Base-by-base conservation (phyloP, 495 filamentous ascomycete genomes). In the Oleoguttula mirabilis region DNA sequence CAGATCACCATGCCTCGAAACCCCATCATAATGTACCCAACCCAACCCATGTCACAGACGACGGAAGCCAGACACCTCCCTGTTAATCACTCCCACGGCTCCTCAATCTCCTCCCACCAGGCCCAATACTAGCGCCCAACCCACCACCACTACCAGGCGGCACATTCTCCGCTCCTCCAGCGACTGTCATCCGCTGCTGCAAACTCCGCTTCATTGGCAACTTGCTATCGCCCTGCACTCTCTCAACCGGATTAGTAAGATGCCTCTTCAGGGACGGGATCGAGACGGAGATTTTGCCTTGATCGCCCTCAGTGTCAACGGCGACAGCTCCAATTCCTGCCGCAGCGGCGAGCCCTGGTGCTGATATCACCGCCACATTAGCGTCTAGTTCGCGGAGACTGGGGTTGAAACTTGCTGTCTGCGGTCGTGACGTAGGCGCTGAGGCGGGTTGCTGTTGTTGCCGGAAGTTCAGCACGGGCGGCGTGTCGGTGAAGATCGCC, bases 381-480 rank as follows among this genome's bases (percentile, higher is more conserved):
- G 57, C 50, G 32, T 65, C 62, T 15, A 64, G 47, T 46, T 65
- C 62, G 27, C 59, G 47, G 2, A 65, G 55, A 34, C 55, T 31
- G 33, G 28, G 38, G 30, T 37, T n/a, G 17, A 23, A 33, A 41
- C 43, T 45, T 46, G 38, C 31, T 12, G 37, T 45, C 30, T 5
- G 15, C 12, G 37, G 48, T 25, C 37, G 6, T 35, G 19, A 35
- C 16, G 39, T 20, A 21, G 36, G 47, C 41, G 32, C 40, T 14
- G 54, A 39, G 11, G 41, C 14, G 32, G 25, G 39, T 32, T 34
- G 39, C 31, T 12, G 46, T 0, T 35, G 6, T 21, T 35, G 32
- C 7, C 28, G 38, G 20, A 28, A 36, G 17, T 25, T 35, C 38
- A 43, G 27, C 45, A 30, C 25, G 34, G 25, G 50, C 36, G 41